Evolutionary conservation across 306 rosid genomes (phyloP).

Genomic region (Ormosia semicastrata): DNA sequence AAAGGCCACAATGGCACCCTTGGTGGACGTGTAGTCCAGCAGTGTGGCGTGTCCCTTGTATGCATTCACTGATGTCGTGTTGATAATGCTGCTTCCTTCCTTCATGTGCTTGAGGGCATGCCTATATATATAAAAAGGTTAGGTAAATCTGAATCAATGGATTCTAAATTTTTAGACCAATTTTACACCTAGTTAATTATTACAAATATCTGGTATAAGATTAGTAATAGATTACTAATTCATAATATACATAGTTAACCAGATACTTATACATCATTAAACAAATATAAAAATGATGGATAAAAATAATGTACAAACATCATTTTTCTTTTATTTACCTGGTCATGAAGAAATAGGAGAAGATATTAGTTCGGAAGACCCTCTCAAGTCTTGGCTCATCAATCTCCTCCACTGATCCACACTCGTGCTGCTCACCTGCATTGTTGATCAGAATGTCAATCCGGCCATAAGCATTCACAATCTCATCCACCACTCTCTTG

Average conservation of each 20-base stretch:
- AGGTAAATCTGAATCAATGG: neutral
- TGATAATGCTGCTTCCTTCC: conserved; percentile 72
- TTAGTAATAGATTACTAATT: too few species aligned
- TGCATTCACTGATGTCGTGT: conserved; percentile 73
- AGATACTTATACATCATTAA: too few species aligned
- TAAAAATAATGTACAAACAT: too few species aligned
- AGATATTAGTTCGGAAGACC: conserved; percentile 75
- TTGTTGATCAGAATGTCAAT: conserved; percentile 72
- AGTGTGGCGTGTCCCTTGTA: conserved; percentile 48
- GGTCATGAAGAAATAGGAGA: conserved; percentile 61
- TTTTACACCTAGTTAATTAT: too few species aligned
- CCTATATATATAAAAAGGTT: conserved; percentile 26
- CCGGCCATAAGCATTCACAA: conserved; percentile 49
- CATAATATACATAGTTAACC: too few species aligned
- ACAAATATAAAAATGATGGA: too few species aligned
- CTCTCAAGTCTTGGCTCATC: conserved; percentile 60
- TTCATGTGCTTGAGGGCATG: conserved; percentile 79
- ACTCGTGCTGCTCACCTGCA: conserved; percentile 69
- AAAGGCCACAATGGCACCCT: conserved; percentile 75
- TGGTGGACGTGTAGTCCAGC: conserved; percentile 64
- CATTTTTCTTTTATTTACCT: conserved; percentile 35
- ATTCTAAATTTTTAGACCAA: too few species aligned
- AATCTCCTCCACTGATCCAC: conserved; percentile 57
- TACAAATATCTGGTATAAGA: too few species aligned
- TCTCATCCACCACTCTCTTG: conserved; percentile 57